Percentiles rank a stretch among this genome's conserved stretches.
These are phyloP conservation scores for Lactarius trivialis DNA, from an alignment of 768 basidiomycete genomes.

Conservation along the genomic window DNA sequence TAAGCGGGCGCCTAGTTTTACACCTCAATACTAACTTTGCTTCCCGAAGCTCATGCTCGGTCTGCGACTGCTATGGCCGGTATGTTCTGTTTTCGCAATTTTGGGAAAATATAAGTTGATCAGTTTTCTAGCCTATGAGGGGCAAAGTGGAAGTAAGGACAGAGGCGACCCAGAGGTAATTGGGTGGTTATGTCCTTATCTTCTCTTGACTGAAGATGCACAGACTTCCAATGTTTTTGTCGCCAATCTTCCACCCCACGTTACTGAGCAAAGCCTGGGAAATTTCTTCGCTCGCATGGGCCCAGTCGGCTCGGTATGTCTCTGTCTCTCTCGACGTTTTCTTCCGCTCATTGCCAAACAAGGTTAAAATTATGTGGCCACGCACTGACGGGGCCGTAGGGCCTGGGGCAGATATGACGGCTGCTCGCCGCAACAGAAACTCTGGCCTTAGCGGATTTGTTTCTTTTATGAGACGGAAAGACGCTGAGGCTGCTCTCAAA, in stretches of 20 bases:
- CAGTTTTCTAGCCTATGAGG: constrained; percentile 63
- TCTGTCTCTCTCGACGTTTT: neutral
- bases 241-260: constrained; percentile 81
- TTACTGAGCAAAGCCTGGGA: constrained; percentile 81
- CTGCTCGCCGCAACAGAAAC: constrained; percentile 61
- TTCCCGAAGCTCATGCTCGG: constrained; percentile 45
- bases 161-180: constrained; percentile 77
- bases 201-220: constrained; percentile 1
- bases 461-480: constrained; percentile 88
- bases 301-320: constrained; percentile 82
- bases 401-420: constrained; percentile 71
- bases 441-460: constrained; percentile 91
- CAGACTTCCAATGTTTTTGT: constrained; percentile 96
- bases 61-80: constrained; percentile 91
- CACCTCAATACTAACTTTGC: neutral
- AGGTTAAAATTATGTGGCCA: constrained; percentile 99
- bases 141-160: constrained; percentile 85
- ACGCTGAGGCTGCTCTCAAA: constrained; percentile 82
- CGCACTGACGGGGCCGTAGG: constrained; percentile 64
- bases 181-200: neutral
- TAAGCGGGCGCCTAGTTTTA: constrained; percentile 27
- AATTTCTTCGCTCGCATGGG: constrained; percentile 87
- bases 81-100: constrained; percentile 30
- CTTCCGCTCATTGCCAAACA: constrained; percentile 5
- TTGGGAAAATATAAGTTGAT: neutral